Conservation (phyloP, 495 filamentous ascomycete species). For the Apodospora peruviana region DNA sequence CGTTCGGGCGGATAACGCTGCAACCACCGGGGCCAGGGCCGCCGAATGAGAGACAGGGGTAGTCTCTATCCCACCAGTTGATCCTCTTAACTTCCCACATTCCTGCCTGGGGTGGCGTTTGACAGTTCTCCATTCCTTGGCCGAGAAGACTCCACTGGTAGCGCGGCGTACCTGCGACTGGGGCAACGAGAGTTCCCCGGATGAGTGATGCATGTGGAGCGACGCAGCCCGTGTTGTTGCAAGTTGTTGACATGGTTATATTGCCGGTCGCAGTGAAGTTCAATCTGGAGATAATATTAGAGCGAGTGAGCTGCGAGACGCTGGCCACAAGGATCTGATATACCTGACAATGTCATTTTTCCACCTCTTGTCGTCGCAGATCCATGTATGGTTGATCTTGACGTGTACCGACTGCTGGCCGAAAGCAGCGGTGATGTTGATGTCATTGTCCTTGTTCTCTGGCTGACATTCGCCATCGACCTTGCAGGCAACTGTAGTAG, state of each 20-base stretch:
- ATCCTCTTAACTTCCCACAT: not conserved
- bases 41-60: not conserved
- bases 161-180: not conserved
- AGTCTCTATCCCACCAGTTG: not conserved
- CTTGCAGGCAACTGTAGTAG: not conserved
- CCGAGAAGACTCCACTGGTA: not conserved
- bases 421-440: not conserved
- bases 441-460: not conserved
- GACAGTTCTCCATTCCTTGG: not conserved
- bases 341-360: not conserved
- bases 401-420: not conserved
- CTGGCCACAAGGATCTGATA: not conserved
- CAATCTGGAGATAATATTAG: not conserved
- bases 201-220: not conserved
- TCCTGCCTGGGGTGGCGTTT: not conserved
- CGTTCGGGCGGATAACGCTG: not conserved
- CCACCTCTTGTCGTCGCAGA: not conserved
- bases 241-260: not conserved
- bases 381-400: not conserved
- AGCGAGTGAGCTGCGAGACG: not conserved
- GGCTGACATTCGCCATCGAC: not conserved
- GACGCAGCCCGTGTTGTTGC: not conserved
- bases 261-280: not conserved
- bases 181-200: not conserved
- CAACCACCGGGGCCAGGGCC: not conserved